Evolutionary conservation across 768 basidiomycete species (phyloP).

Genomic region (Podaxis sp.): DNA sequence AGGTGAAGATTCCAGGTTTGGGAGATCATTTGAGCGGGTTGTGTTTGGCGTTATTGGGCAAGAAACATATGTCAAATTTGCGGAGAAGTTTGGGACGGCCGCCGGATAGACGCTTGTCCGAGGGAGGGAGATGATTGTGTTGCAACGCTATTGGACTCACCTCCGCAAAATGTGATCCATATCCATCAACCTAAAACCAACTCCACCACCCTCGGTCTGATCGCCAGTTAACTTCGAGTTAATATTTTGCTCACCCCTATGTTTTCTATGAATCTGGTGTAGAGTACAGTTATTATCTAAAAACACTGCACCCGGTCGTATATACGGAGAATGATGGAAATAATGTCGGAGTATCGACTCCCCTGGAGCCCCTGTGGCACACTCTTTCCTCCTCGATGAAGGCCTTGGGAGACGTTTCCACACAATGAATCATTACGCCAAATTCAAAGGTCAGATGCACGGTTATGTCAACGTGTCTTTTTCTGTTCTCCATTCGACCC

Average conservation of each 20-base stretch:
- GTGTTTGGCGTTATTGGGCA: constrained; percentile 55
- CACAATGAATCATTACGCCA: not conserved
- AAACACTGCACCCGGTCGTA: not conserved
- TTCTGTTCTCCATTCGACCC: not conserved
- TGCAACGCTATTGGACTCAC: not conserved
- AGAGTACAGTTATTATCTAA: not conserved
- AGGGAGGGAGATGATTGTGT: not conserved
- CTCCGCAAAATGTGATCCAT: not conserved
- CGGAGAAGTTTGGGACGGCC: constrained; percentile 19
- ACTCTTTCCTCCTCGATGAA: too few species aligned
- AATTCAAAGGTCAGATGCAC: not conserved
- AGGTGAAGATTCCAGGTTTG: constrained; percentile 49
- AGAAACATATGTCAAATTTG: constrained; percentile 25
- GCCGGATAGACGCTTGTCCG: not conserved
- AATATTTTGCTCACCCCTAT: not conserved
- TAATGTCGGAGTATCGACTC: not conserved
- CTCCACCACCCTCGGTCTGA: not conserved
- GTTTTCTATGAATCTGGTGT: not conserved
- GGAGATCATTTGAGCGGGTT: constrained; percentile 56
- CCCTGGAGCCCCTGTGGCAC: not conserved
- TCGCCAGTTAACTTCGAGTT: not conserved
- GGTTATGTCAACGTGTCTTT: not conserved
- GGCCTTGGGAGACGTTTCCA: too few species aligned
- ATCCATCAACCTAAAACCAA: not conserved
- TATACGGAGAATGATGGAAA: not conserved